These are phyloP conservation scores for Acorus gramineus DNA, from an alignment of 106 monocot genomes.

Conservation along the genomic window DNA sequence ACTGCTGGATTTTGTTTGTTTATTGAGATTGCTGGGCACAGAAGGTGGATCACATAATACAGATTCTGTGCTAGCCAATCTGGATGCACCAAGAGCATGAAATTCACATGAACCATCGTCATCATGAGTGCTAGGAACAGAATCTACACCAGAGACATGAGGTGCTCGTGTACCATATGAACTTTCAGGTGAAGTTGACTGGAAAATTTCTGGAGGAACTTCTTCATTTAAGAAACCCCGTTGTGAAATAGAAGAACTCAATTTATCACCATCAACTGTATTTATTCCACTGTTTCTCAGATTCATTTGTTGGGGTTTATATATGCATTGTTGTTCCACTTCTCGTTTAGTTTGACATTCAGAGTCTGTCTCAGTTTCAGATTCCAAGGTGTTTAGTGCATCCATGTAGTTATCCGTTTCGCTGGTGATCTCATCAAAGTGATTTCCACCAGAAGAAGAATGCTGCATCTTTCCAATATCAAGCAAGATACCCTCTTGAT, in stretches of 20 bases:
- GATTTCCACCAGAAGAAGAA: conserved; percentile 10
- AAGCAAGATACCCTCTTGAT: conserved; percentile 21
- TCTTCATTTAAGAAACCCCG: conserved; percentile 8
- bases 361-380: conserved; percentile 51
- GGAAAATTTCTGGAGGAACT: conserved; percentile 11
- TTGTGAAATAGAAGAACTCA: conserved; percentile 1
- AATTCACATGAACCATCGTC: conserved; percentile 13
- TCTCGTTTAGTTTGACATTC: conserved; percentile 48
- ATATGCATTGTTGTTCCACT: conserved; percentile 19
- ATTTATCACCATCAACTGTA: neutral
- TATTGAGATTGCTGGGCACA: conserved; percentile 6
- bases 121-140: neutral
- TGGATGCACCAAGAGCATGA: neutral
- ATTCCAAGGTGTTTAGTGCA: conserved; percentile 58
- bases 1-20: conserved; percentile 3
- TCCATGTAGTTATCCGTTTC: conserved; percentile 72
- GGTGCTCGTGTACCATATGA: neutral
- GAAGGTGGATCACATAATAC: conserved; percentile 4
- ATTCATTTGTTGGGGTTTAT: conserved; percentile 10
- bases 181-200: conserved; percentile 9
- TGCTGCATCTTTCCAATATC: conserved; percentile 9
- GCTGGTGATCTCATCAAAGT: conserved; percentile 39
- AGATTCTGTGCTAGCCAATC: conserved; percentile 12
- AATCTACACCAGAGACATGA: neutral
- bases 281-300: conserved; percentile 4